A percentile compares a stretch with the other conserved stretches of the same genome.
Conservation (phyloP, 2,329 filamentous ascomycete species). For the Penicillium sp. region DNA sequence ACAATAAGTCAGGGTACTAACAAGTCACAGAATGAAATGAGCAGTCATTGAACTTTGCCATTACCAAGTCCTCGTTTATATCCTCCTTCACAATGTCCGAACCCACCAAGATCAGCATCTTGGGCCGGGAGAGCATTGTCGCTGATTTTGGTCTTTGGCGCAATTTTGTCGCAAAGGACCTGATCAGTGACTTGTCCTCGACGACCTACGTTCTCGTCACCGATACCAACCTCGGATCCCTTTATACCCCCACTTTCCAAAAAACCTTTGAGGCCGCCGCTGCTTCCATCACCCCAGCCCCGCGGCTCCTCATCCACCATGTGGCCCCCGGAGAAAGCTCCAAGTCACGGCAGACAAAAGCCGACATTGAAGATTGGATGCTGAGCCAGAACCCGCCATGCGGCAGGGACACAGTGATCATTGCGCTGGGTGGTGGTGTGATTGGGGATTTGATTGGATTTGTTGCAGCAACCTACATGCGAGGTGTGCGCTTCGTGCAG, state of each 20-base stretch:
- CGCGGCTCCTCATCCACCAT: constrained; percentile 77
- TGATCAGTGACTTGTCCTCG: constrained; percentile 72
- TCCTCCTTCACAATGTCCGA: constrained; percentile 30
- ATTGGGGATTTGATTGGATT: constrained; percentile 98
- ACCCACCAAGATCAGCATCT: constrained; percentile 69
- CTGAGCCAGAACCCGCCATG: constrained; percentile 76
- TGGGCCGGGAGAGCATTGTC: constrained; percentile 86
- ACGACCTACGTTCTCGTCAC: constrained; percentile 96
- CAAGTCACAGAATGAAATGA: constrained; percentile 25
- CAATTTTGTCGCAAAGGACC: constrained; percentile 73
- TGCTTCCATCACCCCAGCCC: constrained; percentile 47
- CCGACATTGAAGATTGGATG: constrained; percentile 97
- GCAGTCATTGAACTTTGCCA: constrained; percentile 11
- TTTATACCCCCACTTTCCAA: constrained; percentile 77
- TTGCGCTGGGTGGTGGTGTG: constrained; percentile 91
- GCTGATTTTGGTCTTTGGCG: constrained; percentile 90
- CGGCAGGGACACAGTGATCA: constrained; percentile 89
- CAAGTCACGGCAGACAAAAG: constrained; percentile 90
- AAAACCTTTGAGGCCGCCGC: constrained; percentile 58
- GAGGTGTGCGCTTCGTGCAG: constrained; percentile 91
- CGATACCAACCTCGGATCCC: constrained; percentile 81
- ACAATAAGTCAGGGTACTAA: constrained; percentile 14
- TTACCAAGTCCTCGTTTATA: constrained; percentile 9
- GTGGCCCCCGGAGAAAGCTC: constrained; percentile 91
- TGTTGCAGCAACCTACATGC: constrained; percentile 97